phyloP scores from a whole-genome alignment of 345 rosid species.

The Firmiana major region DNA sequence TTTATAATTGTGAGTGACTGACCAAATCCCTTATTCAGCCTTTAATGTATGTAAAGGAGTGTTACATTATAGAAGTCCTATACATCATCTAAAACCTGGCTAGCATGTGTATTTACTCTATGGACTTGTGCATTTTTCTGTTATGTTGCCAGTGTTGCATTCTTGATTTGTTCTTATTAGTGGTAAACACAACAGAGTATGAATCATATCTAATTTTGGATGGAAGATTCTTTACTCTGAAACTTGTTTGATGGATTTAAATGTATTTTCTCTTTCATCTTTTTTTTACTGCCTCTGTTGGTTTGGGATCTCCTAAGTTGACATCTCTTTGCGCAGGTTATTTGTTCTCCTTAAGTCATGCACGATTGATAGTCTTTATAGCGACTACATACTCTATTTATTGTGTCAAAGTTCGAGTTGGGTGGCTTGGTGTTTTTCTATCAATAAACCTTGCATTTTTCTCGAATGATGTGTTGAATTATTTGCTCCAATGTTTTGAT shows the following conservation, averaged over 20 bases:
- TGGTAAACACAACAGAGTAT: background rate
- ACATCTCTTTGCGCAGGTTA: slow-evolving; percentile 53
- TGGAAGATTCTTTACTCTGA: background rate
- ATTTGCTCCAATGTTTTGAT: slow-evolving; percentile 80
- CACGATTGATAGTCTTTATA: slow-evolving; percentile 76
- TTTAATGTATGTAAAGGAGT: background rate
- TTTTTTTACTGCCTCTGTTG: background rate
- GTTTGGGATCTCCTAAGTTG: background rate
- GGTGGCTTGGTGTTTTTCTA: slow-evolving; percentile 87
- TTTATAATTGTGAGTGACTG: background rate
- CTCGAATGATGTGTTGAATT: slow-evolving; percentile 76
- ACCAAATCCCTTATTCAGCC: background rate
- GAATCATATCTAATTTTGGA: background rate
- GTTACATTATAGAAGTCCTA: background rate
- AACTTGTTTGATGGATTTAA: slow-evolving; percentile 1
- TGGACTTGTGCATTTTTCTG: background rate
- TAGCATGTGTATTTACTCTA: background rate
- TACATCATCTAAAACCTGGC: background rate
- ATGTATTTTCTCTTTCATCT: background rate
- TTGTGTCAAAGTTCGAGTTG: slow-evolving; percentile 82
- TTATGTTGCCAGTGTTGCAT: background rate
- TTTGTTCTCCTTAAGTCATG: slow-evolving; percentile 86
- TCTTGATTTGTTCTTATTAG: background rate
- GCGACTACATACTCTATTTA: slow-evolving; percentile 69
- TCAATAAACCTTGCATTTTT: slow-evolving; percentile 84